Percentiles rank a stretch among this genome's conserved stretches.
These are phyloP conservation scores for Penicillium expansum DNA, from an alignment of 2,329 filamentous ascomycete genomes.

Conservation along the genomic window DNA sequence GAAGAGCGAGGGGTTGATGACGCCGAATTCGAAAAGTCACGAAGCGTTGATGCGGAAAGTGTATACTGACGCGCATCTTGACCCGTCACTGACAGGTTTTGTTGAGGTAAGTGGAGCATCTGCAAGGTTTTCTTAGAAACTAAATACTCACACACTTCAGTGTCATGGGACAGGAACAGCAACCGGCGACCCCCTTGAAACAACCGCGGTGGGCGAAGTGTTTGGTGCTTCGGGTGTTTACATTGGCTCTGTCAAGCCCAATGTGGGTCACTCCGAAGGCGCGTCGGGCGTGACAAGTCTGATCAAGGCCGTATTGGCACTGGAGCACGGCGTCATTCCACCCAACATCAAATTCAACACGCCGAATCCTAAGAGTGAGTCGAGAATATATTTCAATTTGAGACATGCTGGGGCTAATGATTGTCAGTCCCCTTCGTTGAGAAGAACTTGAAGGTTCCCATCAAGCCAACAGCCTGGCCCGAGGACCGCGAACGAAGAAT, in stretches of 20 bases:
- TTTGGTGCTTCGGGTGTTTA: slow-evolving; percentile 3
- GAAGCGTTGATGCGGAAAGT: no score
- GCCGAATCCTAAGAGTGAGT: slow-evolving; percentile 31
- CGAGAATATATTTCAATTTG: no score
- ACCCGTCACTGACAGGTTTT: no score
- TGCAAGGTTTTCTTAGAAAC: no score
- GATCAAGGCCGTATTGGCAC: slow-evolving; percentile 45
- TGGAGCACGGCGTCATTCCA: slow-evolving; percentile 37
- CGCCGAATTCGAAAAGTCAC: no score
- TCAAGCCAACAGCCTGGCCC: slow-evolving; percentile 10
- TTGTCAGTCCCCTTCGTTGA: slow-evolving; percentile 2
- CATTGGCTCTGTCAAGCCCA: slow-evolving; percentile 35
- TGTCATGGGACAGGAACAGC: slow-evolving; percentile 18
- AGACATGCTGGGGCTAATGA: no score
- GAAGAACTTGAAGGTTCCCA: slow-evolving; percentile 12
- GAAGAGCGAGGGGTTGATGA: neutral
- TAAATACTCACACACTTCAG: neutral
- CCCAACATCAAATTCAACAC: slow-evolving; percentile 23
- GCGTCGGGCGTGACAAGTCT: slow-evolving; percentile 45
- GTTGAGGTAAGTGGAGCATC: no score
- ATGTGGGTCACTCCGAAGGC: slow-evolving; percentile 48
- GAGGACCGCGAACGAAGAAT: slow-evolving; percentile 3
- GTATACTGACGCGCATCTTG: no score
- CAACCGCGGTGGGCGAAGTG: slow-evolving; percentile 3
- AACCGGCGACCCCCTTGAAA: slow-evolving; percentile 11